These are phyloP conservation scores for Stylosanthes scabra DNA, from an alignment of 331 rosid species.

Conservation along the genomic window DNA sequence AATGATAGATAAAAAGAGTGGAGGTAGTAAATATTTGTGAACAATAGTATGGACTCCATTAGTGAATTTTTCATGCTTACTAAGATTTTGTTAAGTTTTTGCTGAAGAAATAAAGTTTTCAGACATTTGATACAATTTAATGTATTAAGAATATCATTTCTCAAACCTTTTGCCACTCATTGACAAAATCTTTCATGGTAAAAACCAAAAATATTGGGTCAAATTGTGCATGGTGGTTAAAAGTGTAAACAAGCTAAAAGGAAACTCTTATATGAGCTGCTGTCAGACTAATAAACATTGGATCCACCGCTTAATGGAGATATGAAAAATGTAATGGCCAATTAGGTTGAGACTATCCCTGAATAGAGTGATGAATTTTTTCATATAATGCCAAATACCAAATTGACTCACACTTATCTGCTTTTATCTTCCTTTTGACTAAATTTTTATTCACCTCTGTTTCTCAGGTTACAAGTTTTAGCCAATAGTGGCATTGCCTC, in stretches of 20 bases:
- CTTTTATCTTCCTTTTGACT: slow-evolving; percentile 15
- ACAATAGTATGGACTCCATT: neutral
- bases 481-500: slow-evolving; percentile 80
- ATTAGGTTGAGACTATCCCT: neutral
- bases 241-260: neutral
- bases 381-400: neutral
- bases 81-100: too few species aligned
- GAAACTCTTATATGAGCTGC: neutral
- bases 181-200: too few species aligned
- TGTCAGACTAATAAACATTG: neutral
- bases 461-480: slow-evolving; percentile 82
- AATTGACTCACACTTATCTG: neutral
- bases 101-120: too few species aligned
- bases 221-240: neutral
- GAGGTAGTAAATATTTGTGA: too few species aligned
- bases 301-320: neutral
- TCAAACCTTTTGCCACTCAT: too few species aligned
- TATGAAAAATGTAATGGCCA: slow-evolving; percentile 4
- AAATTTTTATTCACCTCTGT: slow-evolving; percentile 7
- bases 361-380: neutral
- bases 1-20: too few species aligned
- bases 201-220: neutral
- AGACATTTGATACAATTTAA: too few species aligned
- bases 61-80: neutral
- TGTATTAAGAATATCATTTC: too few species aligned